phyloP scores from a whole-genome alignment of 2,329 filamentous ascomycete species.

The Stachybotrys elegans region DNA sequence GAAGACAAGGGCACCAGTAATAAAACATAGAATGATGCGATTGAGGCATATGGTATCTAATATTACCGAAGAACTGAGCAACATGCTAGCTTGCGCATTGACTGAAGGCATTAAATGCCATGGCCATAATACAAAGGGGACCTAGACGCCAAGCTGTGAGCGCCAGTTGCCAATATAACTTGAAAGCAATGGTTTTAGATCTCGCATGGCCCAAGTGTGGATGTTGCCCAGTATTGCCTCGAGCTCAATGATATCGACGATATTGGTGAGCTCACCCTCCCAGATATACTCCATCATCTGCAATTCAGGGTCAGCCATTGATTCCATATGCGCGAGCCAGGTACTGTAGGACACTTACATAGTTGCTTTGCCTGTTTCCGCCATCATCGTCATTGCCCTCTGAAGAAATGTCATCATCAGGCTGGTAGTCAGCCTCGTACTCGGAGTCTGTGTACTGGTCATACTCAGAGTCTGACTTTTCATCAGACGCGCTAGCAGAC shows the following conservation, averaged over 20 bases:
- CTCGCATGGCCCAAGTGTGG: neutral
- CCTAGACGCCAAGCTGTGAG: too few relatives aligned
- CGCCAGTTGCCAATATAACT: neutral
- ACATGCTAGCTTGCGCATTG: too few relatives aligned
- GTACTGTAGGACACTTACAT: neutral
- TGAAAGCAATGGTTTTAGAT: neutral
- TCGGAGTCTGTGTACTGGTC: too few relatives aligned
- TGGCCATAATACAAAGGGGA: too few relatives aligned
- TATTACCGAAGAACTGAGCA: too few relatives aligned
- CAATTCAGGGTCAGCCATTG: neutral
- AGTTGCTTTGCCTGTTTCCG: neutral
- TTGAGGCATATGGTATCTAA: too few relatives aligned
- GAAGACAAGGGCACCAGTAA: too few relatives aligned
- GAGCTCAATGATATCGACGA: neutral
- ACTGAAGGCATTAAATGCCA: too few relatives aligned
- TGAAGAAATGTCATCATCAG: neutral
- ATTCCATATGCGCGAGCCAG: neutral
- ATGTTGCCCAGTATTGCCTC: neutral
- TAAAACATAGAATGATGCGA: too few relatives aligned
- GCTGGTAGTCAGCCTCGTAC: too few relatives aligned
- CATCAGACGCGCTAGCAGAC: too few relatives aligned
- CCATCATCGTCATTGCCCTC: neutral
- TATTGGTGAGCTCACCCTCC: neutral
- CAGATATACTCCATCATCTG: neutral
- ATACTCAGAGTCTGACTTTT: too few relatives aligned